Evolutionary conservation across 495 filamentous ascomycete species (phyloP).

Genomic region (Xylaria telfairii): DNA sequence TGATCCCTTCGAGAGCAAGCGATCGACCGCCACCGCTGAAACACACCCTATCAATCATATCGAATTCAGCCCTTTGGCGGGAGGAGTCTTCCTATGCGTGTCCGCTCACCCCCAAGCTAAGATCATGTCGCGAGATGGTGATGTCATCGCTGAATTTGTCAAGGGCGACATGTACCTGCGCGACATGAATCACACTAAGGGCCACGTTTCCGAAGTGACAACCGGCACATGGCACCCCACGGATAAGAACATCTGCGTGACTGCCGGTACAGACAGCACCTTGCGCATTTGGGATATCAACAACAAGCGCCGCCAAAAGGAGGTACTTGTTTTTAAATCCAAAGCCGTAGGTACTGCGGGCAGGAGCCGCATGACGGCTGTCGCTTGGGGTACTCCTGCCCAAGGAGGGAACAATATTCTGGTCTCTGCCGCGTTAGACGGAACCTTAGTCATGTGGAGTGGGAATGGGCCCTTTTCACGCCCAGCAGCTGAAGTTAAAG

Average conservation of each 20-base stretch:
- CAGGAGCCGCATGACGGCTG: slow-evolving; percentile 89
- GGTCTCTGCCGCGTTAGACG: slow-evolving; percentile 86
- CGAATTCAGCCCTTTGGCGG: slow-evolving; percentile 83
- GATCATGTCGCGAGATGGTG: slow-evolving; percentile 87
- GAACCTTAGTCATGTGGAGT: slow-evolving; percentile 88
- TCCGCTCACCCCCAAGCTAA: slow-evolving; percentile 88
- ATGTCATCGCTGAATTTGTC: slow-evolving; percentile 80
- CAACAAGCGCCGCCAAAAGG: slow-evolving; percentile 82
- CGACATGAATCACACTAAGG: slow-evolving; percentile 96
- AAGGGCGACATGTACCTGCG: slow-evolving; percentile 99
- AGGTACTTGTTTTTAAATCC: slow-evolving; percentile 95
- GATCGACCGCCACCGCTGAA: slow-evolving; percentile 70
- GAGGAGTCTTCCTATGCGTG: slow-evolving; percentile 82
- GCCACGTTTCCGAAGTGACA: slow-evolving; percentile 88
- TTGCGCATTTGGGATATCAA: slow-evolving; percentile 96
- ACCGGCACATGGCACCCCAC: slow-evolving; percentile 88
- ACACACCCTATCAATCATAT: slow-evolving; percentile 86
- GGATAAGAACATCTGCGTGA: slow-evolving; percentile 81
- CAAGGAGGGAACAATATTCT: slow-evolving; percentile 82
- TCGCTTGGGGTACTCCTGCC: slow-evolving; percentile 81
- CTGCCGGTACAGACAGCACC: slow-evolving; percentile 91
- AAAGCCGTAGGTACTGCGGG: slow-evolving; percentile 83
- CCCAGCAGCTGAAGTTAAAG: slow-evolving; percentile 82
- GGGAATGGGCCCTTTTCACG: slow-evolving; percentile 87
- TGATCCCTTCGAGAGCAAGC: slow-evolving; percentile 80